These are phyloP conservation scores for Nannochloropsis gaditana DNA, from an alignment of 108 stramenopile species.

Conservation along the genomic window DNA sequence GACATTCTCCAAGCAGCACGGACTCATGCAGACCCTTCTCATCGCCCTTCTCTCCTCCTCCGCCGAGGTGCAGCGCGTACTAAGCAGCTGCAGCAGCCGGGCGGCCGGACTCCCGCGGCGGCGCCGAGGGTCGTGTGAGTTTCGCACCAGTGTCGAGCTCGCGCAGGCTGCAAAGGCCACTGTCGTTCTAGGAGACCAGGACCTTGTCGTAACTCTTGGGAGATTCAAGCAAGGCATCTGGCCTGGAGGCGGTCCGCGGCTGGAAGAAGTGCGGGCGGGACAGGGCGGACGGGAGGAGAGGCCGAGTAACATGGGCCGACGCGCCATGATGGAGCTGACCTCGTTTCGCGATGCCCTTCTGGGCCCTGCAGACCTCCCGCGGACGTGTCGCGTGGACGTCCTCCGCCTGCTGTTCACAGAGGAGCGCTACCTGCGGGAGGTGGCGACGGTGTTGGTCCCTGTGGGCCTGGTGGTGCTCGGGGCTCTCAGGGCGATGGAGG, in stretches of 20 bases:
- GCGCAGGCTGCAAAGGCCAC: background rate
- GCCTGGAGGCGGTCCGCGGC: background rate
- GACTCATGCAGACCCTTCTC: background rate
- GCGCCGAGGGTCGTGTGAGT: background rate
- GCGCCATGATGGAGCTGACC: background rate
- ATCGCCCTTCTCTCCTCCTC: constrained; percentile 5
- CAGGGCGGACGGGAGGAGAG: background rate
- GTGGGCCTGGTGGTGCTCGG: background rate
- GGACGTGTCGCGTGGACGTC: background rate
- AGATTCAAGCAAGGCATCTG: background rate
- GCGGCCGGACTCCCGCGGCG: background rate
- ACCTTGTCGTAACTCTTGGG: background rate
- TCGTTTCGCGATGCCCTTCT: constrained; percentile 10
- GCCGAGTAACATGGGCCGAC: background rate
- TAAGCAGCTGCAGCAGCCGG: background rate
- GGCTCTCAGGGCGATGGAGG: background rate
- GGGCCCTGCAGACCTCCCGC: background rate
- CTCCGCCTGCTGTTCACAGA: background rate
- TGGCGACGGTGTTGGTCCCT: background rate
- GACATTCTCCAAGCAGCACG: background rate
- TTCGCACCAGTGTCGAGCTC: constrained; percentile 1
- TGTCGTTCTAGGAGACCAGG: constrained; percentile 6
- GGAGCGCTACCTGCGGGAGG: background rate
- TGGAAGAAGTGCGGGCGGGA: background rate
- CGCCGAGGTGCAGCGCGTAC: background rate